Evolutionary conservation across 306 rosid species (phyloP), one percentile per base, ranked within the genome.

Genomic region (Canavalia ensiformis): DNA sequence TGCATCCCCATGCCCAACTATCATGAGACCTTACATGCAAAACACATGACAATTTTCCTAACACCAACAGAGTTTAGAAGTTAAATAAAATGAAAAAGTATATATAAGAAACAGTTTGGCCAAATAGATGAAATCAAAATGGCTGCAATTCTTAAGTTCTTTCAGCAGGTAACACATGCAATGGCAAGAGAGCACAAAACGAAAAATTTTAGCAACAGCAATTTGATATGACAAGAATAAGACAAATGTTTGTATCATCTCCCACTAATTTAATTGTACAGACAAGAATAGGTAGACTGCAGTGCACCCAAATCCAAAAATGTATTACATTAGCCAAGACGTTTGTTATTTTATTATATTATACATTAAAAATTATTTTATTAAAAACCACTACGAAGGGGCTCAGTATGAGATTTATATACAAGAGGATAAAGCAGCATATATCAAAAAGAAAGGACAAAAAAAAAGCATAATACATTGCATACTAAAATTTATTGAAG

Each of bases 171-270:
- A 18, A 18, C 25, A 77, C 3, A 47, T 4, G 57, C 55, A 63
- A 72, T 2, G 46, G 31, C 34, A 5, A 4, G 4, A 72, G 30
- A 60, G 65, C 25, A 50, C 67, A 59, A 9, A 18, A 76, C 10
- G 29, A 70, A 41, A 55, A 54, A 64, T 7, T 59, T 7, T 47
- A 57, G 56, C 7, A 6, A 60, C 5, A 57, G 41, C 41, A 72
- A 28, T 41, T 80, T 62, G 51, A 46, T 74, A 54, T 4, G 28
- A 50, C 72, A 69, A 13, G 74, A 39, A 68, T 13, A 68, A 12
- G 35, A 50, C 5, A 51, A 58, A 49, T 67, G 56, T 68, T 57
- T 68, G 46, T 13, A 50, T 6, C 72, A 68, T 76, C 41, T 56
- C 65, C 55, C 5, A 58, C 46, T 74, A 13, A 56, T 39, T 2